These are phyloP conservation scores for Pyrus pyrifolia DNA, from an alignment of 306 rosid species.

Conservation along the genomic window DNA sequence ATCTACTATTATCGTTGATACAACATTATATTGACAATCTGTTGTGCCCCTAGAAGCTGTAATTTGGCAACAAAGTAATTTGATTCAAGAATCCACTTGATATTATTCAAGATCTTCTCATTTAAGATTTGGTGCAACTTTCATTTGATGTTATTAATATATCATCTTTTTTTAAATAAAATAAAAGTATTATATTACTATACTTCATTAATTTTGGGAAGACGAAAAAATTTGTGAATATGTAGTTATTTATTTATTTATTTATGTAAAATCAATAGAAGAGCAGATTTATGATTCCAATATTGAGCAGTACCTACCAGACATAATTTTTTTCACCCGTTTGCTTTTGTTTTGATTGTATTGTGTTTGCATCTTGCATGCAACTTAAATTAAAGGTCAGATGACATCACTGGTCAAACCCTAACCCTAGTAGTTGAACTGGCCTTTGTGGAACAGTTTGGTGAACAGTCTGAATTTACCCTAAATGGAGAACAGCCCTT, in stretches of 20 bases:
- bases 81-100: too few relatives aligned
- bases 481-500: neutral
- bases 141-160: too few relatives aligned
- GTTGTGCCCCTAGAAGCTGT: too few relatives aligned
- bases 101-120: too few relatives aligned
- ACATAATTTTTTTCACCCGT: neutral
- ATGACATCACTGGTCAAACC: neutral
- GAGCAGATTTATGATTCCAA: neutral
- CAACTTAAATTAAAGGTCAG: neutral
- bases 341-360: neutral
- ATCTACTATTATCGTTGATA: too few relatives aligned
- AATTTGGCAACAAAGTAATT: too few relatives aligned
- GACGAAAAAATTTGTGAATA: neutral
- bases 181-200: too few relatives aligned
- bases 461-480: conserved; percentile 14
- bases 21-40: too few relatives aligned
- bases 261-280: too few relatives aligned
- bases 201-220: neutral
- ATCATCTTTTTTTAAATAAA: too few relatives aligned
- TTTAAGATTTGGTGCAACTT: too few relatives aligned
- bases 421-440: conserved; percentile 2
- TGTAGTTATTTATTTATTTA: too few relatives aligned
- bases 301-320: neutral
- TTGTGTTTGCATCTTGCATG: neutral
- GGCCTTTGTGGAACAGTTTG: neutral